phyloP scores from a whole-genome alignment of 345 rosid species.

The Arabidopsis arenosa region DNA sequence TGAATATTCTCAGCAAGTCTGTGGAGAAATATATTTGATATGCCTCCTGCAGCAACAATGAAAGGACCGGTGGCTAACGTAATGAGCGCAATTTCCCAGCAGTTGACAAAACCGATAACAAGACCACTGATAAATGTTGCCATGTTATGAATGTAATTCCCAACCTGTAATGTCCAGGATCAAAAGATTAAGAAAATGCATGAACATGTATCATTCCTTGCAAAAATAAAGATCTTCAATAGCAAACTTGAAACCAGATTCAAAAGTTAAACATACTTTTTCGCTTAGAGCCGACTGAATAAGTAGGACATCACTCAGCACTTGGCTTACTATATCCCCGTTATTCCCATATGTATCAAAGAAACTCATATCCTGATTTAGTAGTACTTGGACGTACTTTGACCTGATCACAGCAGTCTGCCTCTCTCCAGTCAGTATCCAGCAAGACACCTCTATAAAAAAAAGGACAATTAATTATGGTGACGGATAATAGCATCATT shows the following conservation, averaged over 20 bases:
- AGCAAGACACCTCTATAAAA: constrained; percentile 98
- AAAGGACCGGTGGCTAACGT: constrained; percentile 98
- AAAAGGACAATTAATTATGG: constrained; percentile 48
- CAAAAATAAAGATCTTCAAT: constrained; percentile 22
- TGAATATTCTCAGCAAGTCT: constrained; percentile 99
- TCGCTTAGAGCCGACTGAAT: constrained; percentile 99
- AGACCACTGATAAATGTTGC: constrained; percentile 98
- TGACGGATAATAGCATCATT: constrained; percentile 33
- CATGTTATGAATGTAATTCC: constrained; percentile 99
- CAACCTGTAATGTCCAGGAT: constrained; percentile 67
- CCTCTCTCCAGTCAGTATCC: constrained; percentile 99
- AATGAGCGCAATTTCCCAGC: constrained; percentile 97
- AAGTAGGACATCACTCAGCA: constrained; percentile 94
- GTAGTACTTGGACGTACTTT: constrained; percentile 87
- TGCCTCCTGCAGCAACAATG: constrained; percentile 99
- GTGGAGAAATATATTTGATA: constrained; percentile 97
- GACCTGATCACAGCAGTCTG: constrained; percentile 99
- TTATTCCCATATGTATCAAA: constrained; percentile 98
- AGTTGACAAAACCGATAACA: constrained; percentile 84
- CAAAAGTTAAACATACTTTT: constrained; percentile 61
- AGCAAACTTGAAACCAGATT: constrained; percentile 36
- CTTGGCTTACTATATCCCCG: constrained; percentile 99
- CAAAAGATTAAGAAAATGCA: constrained; percentile 25
- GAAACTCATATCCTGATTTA: constrained; percentile 99
- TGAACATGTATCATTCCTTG: constrained; percentile 19